A percentile compares a stretch with the other conserved stretches of the same genome.
Evolutionary conservation across 2,329 filamentous ascomycete genomes (phyloP).

Genomic region (Paraphoma chrysanthemicola): DNA sequence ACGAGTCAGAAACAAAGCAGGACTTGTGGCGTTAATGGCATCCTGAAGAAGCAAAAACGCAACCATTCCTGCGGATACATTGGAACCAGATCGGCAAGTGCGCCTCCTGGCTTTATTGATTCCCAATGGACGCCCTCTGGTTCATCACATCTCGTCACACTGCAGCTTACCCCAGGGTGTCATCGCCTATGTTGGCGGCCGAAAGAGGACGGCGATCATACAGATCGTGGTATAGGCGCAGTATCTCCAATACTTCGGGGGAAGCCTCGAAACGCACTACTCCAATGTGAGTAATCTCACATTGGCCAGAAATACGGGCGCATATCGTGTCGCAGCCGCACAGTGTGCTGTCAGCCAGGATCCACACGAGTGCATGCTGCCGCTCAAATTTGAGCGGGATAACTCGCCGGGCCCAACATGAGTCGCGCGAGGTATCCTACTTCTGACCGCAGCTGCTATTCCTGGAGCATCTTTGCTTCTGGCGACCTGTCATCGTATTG

Average conservation of each 20-base stretch:
- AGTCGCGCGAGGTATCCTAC: neutral
- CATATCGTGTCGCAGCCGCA: slow-evolving; percentile 3
- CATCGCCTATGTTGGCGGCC: slow-evolving; percentile 11
- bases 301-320: slow-evolving; percentile 1
- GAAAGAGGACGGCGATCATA: slow-evolving; percentile 22
- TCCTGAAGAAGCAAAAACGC: slow-evolving; percentile 10
- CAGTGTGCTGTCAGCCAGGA: slow-evolving; percentile 3
- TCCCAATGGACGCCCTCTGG: slow-evolving; percentile 7
- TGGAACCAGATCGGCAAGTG: slow-evolving; percentile 14
- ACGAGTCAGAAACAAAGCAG: slow-evolving; percentile 3
- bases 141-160: slow-evolving; percentile 17
- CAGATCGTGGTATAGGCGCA: slow-evolving; percentile 20
- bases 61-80: slow-evolving; percentile 13
- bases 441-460: slow-evolving; percentile 6
- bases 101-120: slow-evolving; percentile 6
- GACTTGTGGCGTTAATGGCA: slow-evolving; percentile 6
- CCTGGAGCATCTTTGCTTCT: neutral
- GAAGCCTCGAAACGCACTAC: slow-evolving; percentile 2
- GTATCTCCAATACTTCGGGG: slow-evolving; percentile 15
- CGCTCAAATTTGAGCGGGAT: neutral
- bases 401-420: neutral
- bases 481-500: slow-evolving; percentile 1
- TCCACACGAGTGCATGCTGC: neutral
- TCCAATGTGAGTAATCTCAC: slow-evolving; percentile 2
- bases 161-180: slow-evolving; percentile 13